Evolutionary conservation across 73 alveolate genomes (phyloP).

Genomic region (Blepharisma stoltei): DNA sequence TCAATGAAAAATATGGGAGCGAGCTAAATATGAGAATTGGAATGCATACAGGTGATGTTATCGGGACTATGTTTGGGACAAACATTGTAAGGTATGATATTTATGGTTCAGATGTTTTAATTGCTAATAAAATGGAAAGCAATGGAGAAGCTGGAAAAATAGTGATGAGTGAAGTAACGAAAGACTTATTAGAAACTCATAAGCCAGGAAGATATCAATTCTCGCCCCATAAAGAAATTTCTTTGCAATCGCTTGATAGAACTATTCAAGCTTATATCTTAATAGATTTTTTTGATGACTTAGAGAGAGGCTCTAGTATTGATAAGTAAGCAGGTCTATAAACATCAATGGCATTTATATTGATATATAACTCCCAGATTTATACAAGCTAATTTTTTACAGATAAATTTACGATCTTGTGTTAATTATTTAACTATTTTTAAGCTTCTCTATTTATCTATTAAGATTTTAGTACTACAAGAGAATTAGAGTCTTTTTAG

Average conservation of each 20-base stretch:
- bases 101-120: conserved; percentile 28
- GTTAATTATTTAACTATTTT: too few relatives aligned
- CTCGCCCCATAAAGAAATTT: neutral
- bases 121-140: conserved; percentile 29
- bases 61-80: conserved; percentile 18
- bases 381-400: too few relatives aligned
- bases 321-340: too few relatives aligned
- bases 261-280: neutral
- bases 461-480: too few relatives aligned
- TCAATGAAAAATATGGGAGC: conserved; percentile 66
- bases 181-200: neutral
- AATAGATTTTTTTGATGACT: neutral
- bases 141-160: conserved; percentile 15
- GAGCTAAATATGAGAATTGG: conserved; percentile 87
- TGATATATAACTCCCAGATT: too few relatives aligned
- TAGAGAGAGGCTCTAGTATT: too few relatives aligned
- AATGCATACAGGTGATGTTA: conserved; percentile 72
- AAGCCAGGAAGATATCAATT: neutral
- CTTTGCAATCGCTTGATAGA: neutral
- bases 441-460: too few relatives aligned
- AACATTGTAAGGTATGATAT: conserved; percentile 33
- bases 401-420: too few relatives aligned
- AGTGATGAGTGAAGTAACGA: conserved; percentile 7
- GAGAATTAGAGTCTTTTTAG: too few relatives aligned
- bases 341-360: too few relatives aligned